Evolutionary conservation across 768 basidiomycete genomes (phyloP).

Genomic region (Russula griseocarnosa): DNA sequence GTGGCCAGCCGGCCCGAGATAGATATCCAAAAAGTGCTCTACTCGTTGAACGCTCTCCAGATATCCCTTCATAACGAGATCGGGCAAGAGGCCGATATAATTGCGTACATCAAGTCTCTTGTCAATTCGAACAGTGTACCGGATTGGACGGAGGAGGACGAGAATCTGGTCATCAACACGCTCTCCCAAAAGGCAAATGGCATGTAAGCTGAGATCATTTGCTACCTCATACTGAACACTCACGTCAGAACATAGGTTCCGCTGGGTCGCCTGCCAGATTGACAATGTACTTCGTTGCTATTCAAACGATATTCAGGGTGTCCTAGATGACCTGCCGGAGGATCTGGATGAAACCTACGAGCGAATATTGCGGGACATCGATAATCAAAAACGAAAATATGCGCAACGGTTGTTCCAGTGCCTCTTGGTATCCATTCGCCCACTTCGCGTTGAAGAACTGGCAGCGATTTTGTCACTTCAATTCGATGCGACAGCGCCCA

Average conservation of each 20-base stretch:
- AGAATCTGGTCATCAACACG: background rate
- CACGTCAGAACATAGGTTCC: background rate
- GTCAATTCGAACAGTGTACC: background rate
- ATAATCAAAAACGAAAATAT: background rate
- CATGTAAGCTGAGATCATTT: constrained; percentile 3
- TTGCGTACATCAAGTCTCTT: background rate
- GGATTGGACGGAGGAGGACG: constrained; percentile 4
- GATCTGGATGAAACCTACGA: constrained; percentile 10
- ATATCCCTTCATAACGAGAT: constrained; percentile 4
- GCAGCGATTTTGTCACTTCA: background rate
- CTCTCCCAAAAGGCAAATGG: constrained; percentile 15
- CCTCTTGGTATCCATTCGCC: background rate
- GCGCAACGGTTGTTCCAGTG: constrained; percentile 15
- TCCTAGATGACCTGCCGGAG: background rate
- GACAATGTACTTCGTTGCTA: background rate
- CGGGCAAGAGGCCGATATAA: background rate
- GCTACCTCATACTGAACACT: background rate
- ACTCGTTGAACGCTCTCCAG: background rate
- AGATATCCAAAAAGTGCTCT: background rate
- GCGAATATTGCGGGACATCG: background rate
- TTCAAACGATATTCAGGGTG: background rate
- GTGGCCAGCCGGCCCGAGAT: constrained; percentile 5
- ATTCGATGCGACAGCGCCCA: background rate
- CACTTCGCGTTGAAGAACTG: background rate
- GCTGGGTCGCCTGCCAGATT: constrained; percentile 5